Evolutionary conservation across 331 rosid genomes (phyloP), one percentile per base, ranked within the genome.

Genomic region (Saraca asoca): DNA sequence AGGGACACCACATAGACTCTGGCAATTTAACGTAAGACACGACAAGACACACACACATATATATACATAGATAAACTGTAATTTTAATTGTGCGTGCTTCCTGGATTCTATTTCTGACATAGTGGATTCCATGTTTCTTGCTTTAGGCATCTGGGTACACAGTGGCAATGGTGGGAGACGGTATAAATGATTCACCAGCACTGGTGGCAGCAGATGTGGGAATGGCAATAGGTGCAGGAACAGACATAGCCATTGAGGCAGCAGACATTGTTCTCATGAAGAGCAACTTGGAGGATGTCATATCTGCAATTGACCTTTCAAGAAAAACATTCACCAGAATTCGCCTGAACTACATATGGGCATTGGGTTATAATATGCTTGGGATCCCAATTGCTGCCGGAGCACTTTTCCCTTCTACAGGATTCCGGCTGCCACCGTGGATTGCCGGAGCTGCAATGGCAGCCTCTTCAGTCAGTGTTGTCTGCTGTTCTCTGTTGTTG

Each of bases 401-500:
- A 75, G 87, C 68, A 48, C 85, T 88, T 51, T 88, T 85, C 79
- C 98, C 98, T 13, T 80, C 81, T 0, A 85, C 95, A 3, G 66
- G 87, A 42, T 85, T 87, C 66, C 79, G 95, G 0, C 77, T 91
- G 45, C 98, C 98, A 0, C 98, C 98, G 7, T 91, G 96, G 96
- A 82, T 91, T 72, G 98, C 98, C 24, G 98, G 98, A 66, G 98
- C 98, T 24, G 98, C 98, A 13, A 91, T 91, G 98, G 98, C 98
- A 19, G 95, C 98, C 17, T 91, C 98, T 52, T 91, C 98, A 17
- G 91, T 91, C 33, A 87, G 95, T 11, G 96, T 91, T 18, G 98
- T 91, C 49, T 91, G 96, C 46, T 88, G 95, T 60, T 89, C 98
- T 80, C 80, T 87, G 16, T 61, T 91, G 86, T 72, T 91, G 79